phyloP scores from a whole-genome alignment of 192 early-diverging fungal species.

The Linnemannia hyalina region DNA sequence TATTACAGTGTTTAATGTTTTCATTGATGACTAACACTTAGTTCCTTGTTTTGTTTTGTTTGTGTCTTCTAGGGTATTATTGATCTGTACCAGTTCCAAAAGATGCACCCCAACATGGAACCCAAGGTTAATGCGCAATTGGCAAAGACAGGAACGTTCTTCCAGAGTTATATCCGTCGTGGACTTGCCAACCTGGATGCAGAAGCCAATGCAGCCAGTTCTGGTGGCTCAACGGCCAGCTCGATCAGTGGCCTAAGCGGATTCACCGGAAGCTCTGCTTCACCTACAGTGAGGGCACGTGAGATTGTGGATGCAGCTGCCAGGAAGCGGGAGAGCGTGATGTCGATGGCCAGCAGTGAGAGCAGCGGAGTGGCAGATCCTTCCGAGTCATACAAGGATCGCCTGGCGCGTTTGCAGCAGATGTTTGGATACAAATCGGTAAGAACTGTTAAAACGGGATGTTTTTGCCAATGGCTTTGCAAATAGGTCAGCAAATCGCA shows the following conservation, averaged over 20 bases:
- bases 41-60: neutral
- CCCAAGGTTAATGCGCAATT: slow-evolving; percentile 71
- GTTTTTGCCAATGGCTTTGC: neutral
- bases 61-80: slow-evolving; percentile 67
- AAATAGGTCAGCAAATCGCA: neutral
- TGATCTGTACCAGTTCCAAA: slow-evolving; percentile 83
- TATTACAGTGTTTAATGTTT: neutral
- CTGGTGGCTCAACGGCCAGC: neutral
- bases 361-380: slow-evolving; percentile 9
- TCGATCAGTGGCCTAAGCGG: neutral
- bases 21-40: neutral
- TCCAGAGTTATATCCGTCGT: slow-evolving; percentile 82
- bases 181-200: slow-evolving; percentile 71
- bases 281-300: slow-evolving; percentile 18
- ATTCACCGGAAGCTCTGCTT: neutral
- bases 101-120: slow-evolving; percentile 76
- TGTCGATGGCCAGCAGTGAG: slow-evolving; percentile 27
- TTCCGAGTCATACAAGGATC: slow-evolving; percentile 64
- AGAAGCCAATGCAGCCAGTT: slow-evolving; percentile 52
- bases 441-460: neutral
- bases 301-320: slow-evolving; percentile 28
- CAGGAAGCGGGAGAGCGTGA: slow-evolving; percentile 33
- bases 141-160: slow-evolving; percentile 73
- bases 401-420: slow-evolving; percentile 71
- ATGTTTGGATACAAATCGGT: slow-evolving; percentile 63